Base-by-base conservation (phyloP, 305 asterid species). In the Fraxinus dipetala region DNA sequence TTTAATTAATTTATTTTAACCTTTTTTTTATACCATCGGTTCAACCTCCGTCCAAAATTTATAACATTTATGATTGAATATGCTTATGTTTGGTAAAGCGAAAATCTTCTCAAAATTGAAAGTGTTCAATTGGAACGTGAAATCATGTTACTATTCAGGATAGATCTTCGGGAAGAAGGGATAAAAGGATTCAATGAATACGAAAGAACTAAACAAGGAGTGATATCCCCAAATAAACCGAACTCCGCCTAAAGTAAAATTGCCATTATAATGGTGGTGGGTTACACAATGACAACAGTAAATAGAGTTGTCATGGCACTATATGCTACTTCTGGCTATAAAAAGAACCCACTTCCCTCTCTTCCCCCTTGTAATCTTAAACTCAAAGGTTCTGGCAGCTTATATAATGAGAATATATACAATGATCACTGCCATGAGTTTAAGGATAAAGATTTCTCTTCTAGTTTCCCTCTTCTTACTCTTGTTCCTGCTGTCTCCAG, bases 301-400 rank as follows among this genome's bases (percentile, higher is more conserved):
- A 18, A 75, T 72, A 18, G 73, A 32, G 70, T 40, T 80, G 26
- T 38, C 78, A 82, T 51, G 20, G 20, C 20, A 67, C 74, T 11
- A 11, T 67, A 10, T 11, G 5, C 78, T 67, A 77, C 78, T 84
- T 82, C 36, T 86, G 85, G 86, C 81, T 87, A 87, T 87, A 87
- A 87, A 87, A 67, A 48, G 80, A 72, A 22, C 78, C 40, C 10
- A 45, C 24, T 20, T 72, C 74, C 31, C 79, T 20, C 77, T 72
- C 77, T 78, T 28, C 11, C 14, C 69, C 67, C 81, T 38, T 45
- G 54, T 4, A 34, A 80, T 36, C 77, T 81, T 75, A 7, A 63
- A 72, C 30, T 73, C 35, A 80, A n/a, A 11, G 14, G 16, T 7
- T 77, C 32, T 40, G 24, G 72, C 72, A 38, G 34, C 13, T 61